phyloP scores from a whole-genome alignment of 2,329 filamentous ascomycete genomes.

The Aspergillus sp. region DNA sequence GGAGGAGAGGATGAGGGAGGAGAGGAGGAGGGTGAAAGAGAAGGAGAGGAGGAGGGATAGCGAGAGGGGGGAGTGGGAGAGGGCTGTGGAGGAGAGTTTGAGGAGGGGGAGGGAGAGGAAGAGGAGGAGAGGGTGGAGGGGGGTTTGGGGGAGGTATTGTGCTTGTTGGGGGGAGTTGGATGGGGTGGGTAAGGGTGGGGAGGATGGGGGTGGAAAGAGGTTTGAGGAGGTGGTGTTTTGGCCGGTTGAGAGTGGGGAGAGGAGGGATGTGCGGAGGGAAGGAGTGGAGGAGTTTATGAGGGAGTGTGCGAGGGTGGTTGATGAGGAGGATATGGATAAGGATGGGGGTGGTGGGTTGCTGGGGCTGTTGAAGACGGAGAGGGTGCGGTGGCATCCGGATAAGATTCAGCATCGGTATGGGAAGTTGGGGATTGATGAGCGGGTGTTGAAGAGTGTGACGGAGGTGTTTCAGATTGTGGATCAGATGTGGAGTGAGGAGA shows the following conservation, averaged over 20 bases:
- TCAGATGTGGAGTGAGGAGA: slow-evolving; percentile 70
- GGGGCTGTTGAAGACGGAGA: slow-evolving; percentile 73
- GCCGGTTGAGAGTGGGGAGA: slow-evolving; percentile 68
- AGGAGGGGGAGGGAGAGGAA: slow-evolving; percentile 66
- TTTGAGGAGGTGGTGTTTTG: slow-evolving; percentile 61
- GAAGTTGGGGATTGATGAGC: slow-evolving; percentile 66
- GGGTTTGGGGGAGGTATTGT: slow-evolving; percentile 67
- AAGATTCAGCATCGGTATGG: slow-evolving; percentile 92
- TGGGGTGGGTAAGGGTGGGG: slow-evolving; percentile 14
- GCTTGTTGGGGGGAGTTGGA: slow-evolving; percentile 62
- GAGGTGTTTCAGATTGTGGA: slow-evolving; percentile 92
- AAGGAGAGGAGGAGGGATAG: slow-evolving; percentile 35
- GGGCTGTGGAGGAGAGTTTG: slow-evolving; percentile 70
- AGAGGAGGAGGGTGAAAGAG: slow-evolving; percentile 51
- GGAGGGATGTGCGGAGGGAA: slow-evolving; percentile 60
- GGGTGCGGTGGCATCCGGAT: slow-evolving; percentile 95
- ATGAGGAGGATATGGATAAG: slow-evolving; percentile 20
- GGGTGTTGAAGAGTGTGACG: slow-evolving; percentile 76
- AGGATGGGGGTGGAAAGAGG: slow-evolving; percentile 11
- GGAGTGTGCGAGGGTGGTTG: slow-evolving; percentile 45
- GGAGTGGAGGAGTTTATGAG: slow-evolving; percentile 71
- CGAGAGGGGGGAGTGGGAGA: slow-evolving; percentile 50
- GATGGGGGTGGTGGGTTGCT: slow-evolving; percentile 27
- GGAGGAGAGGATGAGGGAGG: slow-evolving; percentile 62
- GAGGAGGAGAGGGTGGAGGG: slow-evolving; percentile 48